Conservation (phyloP, 345 rosid species). For the Moringa oleifera region DNA sequence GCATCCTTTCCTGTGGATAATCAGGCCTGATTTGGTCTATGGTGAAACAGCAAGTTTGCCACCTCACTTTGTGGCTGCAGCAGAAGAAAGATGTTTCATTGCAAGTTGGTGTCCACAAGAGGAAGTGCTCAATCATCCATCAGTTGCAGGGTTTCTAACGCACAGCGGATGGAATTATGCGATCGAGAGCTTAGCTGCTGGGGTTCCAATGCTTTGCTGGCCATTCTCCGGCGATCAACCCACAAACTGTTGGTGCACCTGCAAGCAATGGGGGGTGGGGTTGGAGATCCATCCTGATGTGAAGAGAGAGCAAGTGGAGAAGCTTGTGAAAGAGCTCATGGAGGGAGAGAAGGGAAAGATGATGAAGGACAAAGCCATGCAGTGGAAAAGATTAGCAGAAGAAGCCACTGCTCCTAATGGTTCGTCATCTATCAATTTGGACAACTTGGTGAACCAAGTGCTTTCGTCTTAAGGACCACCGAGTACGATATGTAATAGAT, state of each 20-base stretch:
- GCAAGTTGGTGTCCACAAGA: constrained; percentile 26
- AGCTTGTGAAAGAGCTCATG: constrained; percentile 41
- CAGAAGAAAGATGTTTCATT: constrained; percentile 14
- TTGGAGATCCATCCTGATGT: constrained; percentile 27
- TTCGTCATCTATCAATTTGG: no score
- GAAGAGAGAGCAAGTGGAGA: constrained; percentile 37
- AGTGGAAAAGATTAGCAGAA: no score
- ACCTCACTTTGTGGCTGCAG: constrained; percentile 10
- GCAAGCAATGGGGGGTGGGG: no score
- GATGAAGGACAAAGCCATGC: no score
- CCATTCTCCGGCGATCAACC: constrained; percentile 34
- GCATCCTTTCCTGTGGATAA: constrained; percentile 21
- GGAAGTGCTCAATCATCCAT: constrained; percentile 19
- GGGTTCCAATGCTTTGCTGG: constrained; percentile 40
- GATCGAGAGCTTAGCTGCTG: constrained; percentile 24
- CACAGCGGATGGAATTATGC: constrained; percentile 55
- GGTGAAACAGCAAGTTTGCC: constrained; percentile 12
- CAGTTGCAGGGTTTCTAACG: constrained; percentile 27
- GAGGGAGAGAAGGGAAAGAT: no score
- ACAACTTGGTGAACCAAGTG: no score
- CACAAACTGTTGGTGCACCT: constrained; percentile 2
- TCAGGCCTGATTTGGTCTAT: constrained; percentile 23
- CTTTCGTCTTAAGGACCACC: no score
- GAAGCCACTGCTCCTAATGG: no score
- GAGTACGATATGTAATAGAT: no score